Conservation (phyloP, 2,329 filamentous ascomycete species). For the Diplodia scrobiculata region DNA sequence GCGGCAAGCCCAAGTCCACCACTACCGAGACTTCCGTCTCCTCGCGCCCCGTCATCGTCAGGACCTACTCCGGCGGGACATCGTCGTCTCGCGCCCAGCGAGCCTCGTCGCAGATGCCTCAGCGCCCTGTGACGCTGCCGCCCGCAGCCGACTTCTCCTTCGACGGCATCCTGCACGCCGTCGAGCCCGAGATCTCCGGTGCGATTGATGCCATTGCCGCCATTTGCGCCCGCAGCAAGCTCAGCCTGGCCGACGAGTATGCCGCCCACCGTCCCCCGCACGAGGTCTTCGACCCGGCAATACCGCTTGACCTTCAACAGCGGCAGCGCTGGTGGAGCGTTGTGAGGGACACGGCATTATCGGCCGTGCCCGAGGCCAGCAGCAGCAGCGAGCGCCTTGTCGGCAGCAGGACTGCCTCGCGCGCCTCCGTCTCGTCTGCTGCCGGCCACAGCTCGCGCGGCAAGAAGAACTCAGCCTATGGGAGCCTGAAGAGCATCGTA, state of each 20-base stretch:
- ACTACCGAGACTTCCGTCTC: constrained; percentile 45
- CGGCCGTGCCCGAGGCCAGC: constrained; percentile 52
- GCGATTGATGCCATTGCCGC: constrained; percentile 65
- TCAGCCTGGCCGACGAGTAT: constrained; percentile 65
- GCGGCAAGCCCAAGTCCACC: constrained; percentile 39
- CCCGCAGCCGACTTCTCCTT: constrained; percentile 59
- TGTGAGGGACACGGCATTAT: constrained; percentile 46
- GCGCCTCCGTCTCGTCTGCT: constrained; percentile 11
- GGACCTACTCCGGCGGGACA: constrained; percentile 42
- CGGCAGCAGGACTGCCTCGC: constrained; percentile 26
- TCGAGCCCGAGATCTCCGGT: constrained; percentile 60
- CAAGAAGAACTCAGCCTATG: constrained; percentile 31
- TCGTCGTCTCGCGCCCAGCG: background rate
- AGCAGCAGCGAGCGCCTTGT: constrained; percentile 49
- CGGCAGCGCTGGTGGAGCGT: constrained; percentile 39
- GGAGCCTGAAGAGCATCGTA: constrained; percentile 32
- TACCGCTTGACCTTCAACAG: constrained; percentile 34
- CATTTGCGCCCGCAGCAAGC: constrained; percentile 62
- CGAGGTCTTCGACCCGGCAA: constrained; percentile 51
- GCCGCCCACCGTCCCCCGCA: constrained; percentile 63
- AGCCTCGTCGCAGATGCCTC: constrained; percentile 13
- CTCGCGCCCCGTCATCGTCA: constrained; percentile 50
- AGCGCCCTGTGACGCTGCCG: constrained; percentile 43
- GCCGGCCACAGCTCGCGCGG: constrained; percentile 27
- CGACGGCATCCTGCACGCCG: constrained; percentile 57